These are phyloP conservation scores for Euryodendron excelsum DNA, from an alignment of 148 eudicot species.

Conservation along the genomic window DNA sequence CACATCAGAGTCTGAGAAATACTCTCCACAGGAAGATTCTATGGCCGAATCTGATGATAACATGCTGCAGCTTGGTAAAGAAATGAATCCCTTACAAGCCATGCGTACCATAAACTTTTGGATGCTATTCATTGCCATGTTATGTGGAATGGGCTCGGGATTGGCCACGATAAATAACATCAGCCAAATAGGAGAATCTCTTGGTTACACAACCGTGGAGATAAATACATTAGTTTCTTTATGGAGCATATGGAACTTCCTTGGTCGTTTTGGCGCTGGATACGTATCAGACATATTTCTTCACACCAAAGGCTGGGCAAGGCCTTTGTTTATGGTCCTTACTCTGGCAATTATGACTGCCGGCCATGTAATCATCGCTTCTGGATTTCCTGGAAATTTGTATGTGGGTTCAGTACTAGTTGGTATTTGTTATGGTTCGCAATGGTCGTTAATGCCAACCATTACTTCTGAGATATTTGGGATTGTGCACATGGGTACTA, in stretches of 20 bases:
- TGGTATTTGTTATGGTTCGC: conserved; percentile 86
- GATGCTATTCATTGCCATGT: conserved; percentile 77
- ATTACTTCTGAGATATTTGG: conserved; percentile 82
- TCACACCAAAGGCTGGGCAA: conserved; percentile 56
- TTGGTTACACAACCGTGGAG: conserved; percentile 50
- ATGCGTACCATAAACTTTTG: conserved; percentile 66
- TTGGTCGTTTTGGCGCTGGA: conserved; percentile 92
- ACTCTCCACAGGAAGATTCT: conserved; percentile 5
- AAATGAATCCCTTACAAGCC: conserved; percentile 55
- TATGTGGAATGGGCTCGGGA: conserved; percentile 93
- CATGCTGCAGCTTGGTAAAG: conserved; percentile 23
- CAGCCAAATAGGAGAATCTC: conserved; percentile 85
- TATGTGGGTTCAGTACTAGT: conserved; percentile 78
- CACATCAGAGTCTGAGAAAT: conserved; percentile 20
- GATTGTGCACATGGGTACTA: conserved; percentile 76
- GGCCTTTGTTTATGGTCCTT: conserved; percentile 62
- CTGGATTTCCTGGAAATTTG: conserved; percentile 73
- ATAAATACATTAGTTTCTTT: conserved; percentile 68
- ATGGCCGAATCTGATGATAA: conserved; percentile 18
- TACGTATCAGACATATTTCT: conserved; percentile 67
- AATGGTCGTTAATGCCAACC: conserved; percentile 90
- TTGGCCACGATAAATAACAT: conserved; percentile 85
- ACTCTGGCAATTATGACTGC: conserved; percentile 69
- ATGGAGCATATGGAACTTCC: conserved; percentile 94
- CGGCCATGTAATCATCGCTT: conserved; percentile 69